These are phyloP conservation scores for Rhizopus stolonifer DNA, from an alignment of 371 early-diverging fungal genomes.

Conservation along the genomic window DNA sequence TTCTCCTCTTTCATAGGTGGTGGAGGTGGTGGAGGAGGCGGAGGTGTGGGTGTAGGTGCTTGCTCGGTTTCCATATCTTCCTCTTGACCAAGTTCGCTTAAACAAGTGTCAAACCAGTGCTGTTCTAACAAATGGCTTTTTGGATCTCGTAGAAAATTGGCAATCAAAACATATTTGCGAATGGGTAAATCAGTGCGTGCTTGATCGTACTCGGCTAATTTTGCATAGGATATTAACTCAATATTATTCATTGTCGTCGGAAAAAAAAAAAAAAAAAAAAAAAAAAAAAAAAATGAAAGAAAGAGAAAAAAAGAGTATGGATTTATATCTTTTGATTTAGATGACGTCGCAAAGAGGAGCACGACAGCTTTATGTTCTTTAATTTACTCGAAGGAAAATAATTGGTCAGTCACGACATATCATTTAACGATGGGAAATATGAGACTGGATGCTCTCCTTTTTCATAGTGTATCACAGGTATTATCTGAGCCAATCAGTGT, in stretches of 20 bases:
- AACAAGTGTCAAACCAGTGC: conserved; percentile 26
- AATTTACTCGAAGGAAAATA: neutral
- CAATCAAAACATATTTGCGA: conserved; percentile 26
- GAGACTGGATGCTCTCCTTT: neutral
- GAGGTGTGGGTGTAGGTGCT: too few relatives aligned
- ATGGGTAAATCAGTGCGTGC: conserved; percentile 24
- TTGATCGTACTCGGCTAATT: conserved; percentile 22
- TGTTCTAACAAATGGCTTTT: conserved; percentile 13
- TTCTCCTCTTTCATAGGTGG: neutral
- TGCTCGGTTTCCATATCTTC: neutral
- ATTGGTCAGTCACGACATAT: conserved; percentile 1
- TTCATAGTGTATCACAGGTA: neutral
- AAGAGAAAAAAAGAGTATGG: neutral
- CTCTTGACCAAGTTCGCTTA: conserved; percentile 19
- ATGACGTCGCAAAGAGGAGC: neutral
- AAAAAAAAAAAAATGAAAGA: neutral
- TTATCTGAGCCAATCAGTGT: too few relatives aligned
- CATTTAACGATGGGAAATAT: neutral
- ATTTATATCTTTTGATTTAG: neutral
- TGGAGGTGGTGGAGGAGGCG: neutral
- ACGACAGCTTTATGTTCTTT: neutral
- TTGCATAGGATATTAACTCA: conserved; percentile 19
- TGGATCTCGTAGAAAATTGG: conserved; percentile 20
- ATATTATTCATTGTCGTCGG: conserved; percentile 6
- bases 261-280: neutral